Percentiles rank a stretch among this genome's conserved stretches.
Conservation (phyloP, 305 asterid genomes). For the Fraxinus ornus region DNA sequence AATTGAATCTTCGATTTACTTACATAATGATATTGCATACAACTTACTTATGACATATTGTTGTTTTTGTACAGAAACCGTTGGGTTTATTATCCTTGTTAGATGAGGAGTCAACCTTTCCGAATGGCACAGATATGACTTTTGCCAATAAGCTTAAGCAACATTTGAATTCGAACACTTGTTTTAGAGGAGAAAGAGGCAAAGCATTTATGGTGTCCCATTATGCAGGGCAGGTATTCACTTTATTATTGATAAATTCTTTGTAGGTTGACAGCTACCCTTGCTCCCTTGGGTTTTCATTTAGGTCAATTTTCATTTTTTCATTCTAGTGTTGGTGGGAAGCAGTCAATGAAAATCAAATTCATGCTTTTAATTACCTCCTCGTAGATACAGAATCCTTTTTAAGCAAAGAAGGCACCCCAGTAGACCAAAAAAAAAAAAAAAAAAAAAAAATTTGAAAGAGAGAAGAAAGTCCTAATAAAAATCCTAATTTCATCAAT, state of each 20-base stretch:
- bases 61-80: slow-evolving; percentile 70
- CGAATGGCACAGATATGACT: slow-evolving; percentile 96
- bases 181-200: slow-evolving; percentile 85
- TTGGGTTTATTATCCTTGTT: slow-evolving; percentile 85
- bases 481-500: not conserved
- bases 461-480: not conserved
- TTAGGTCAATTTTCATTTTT: not conserved
- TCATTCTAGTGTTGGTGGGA: not conserved
- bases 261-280: not conserved
- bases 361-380: not conserved
- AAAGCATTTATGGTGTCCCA: slow-evolving; percentile 84
- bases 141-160: slow-evolving; percentile 95
- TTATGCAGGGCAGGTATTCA: slow-evolving; percentile 95
- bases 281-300: not conserved
- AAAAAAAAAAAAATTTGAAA: no score
- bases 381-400: not conserved
- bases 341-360: not conserved
- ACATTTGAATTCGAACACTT: slow-evolving; percentile 74
- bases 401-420: not conserved
- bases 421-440: not conserved
- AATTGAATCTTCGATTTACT: not conserved
- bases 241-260: slow-evolving; percentile 13
- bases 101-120: slow-evolving; percentile 97
- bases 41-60: not conserved
- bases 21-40: not conserved